These are phyloP conservation scores for Phyllostachys edulis DNA, from an alignment of 176 grass and related monocot genomes.

Conservation along the genomic window DNA sequence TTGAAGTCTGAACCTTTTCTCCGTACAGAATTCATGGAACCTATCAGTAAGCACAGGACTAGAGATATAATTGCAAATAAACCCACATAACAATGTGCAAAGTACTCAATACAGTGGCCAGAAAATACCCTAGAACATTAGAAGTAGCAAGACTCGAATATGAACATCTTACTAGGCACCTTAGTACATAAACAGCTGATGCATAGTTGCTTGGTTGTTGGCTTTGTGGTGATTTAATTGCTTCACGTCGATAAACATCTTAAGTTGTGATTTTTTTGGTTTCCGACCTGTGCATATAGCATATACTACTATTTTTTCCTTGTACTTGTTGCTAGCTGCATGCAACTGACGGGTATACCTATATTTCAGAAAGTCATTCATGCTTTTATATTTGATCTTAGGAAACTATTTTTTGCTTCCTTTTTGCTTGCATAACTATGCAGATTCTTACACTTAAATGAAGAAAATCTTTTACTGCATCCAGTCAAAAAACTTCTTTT, in stretches of 20 bases:
- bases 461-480: background rate
- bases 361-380: background rate
- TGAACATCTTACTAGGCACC: background rate
- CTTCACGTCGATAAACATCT: background rate
- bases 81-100: background rate
- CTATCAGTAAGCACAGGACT: background rate
- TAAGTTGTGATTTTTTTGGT: background rate
- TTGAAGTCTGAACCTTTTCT: background rate
- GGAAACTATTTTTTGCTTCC: background rate
- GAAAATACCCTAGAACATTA: conserved; percentile 10
- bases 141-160: background rate
- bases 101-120: background rate
- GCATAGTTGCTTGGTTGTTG: background rate
- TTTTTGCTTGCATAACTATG: background rate
- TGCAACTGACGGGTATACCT: background rate
- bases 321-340: conserved; percentile 9
- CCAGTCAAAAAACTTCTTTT: background rate
- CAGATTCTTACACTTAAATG: background rate
- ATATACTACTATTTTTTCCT: background rate
- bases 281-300: background rate
- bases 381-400: background rate
- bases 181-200: background rate
- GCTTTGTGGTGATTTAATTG: background rate
- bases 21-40: background rate
- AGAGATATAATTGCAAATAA: background rate